Percentiles rank a stretch among this genome's conserved stretches.
Evolutionary conservation across 352 stramenopile species (phyloP).

Genomic region (Blastocystis hominis): DNA sequence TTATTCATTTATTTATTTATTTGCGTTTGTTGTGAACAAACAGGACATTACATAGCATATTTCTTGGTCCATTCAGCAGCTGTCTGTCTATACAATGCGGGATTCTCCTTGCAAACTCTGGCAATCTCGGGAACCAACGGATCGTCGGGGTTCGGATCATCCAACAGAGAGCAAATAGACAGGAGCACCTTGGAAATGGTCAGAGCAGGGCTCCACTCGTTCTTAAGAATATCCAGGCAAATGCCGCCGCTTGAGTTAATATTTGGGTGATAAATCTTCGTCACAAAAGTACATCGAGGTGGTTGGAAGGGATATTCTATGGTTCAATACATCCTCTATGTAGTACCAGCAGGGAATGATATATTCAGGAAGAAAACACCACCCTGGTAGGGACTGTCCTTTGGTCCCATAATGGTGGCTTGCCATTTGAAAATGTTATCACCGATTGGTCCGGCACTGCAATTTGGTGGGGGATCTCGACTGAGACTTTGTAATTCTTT

Average conservation of each 20-base stretch:
- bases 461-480: constrained; percentile 90
- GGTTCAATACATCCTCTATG: background rate
- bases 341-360: constrained; percentile 80
- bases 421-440: constrained; percentile 93
- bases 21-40: background rate
- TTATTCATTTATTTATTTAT: background rate
- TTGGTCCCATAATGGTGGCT: constrained; percentile 90
- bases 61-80: constrained; percentile 78
- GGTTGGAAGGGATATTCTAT: constrained; percentile 97
- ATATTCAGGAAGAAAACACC: constrained; percentile 98
- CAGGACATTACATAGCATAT: constrained; percentile 72
- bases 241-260: constrained; percentile 98
- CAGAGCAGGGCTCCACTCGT: constrained; percentile 96
- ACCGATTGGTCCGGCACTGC: constrained; percentile 87
- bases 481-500: constrained; percentile 86
- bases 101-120: constrained; percentile 86
- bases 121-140: constrained; percentile 86
- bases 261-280: constrained; percentile 99
- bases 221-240: constrained; percentile 98
- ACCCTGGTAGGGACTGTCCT: constrained; percentile 90
- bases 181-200: constrained; percentile 98
- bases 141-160: constrained; percentile 97
- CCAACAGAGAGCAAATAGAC: constrained; percentile 96
- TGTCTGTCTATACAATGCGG: constrained; percentile 72
- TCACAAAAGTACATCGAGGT: constrained; percentile 87